phyloP scores from a whole-genome alignment of 768 basidiomycete genomes.

The Leccinum disarticulatum region DNA sequence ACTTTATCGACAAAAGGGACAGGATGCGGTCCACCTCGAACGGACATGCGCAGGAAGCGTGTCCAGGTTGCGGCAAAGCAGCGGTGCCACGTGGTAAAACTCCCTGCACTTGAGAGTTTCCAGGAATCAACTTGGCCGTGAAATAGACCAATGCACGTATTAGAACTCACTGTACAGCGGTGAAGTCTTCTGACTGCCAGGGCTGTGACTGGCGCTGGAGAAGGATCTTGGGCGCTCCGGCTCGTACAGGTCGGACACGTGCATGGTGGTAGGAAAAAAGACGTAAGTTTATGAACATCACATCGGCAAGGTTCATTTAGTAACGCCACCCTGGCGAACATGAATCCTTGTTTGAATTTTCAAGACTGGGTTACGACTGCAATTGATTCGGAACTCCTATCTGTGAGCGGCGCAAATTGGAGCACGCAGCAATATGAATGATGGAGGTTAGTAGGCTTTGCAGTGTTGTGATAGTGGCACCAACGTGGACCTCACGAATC shows the following conservation, averaged over 20 bases:
- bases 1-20: conserved; percentile 13
- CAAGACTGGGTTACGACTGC: no score
- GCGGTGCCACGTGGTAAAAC: conserved; percentile 15
- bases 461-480: neutral
- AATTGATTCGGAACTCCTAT: conserved; percentile 7
- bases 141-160: neutral
- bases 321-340: neutral
- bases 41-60: conserved; percentile 29
- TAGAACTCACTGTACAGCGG: neutral
- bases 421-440: neutral
- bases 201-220: neutral
- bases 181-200: neutral
- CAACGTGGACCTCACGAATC: neutral
- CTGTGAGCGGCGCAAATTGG: conserved; percentile 4
- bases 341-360: neutral
- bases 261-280: conserved; percentile 16
- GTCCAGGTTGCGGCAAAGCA: conserved; percentile 1
- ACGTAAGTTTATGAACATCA: conserved; percentile 2
- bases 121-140: neutral
- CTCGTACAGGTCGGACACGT: conserved; percentile 13
- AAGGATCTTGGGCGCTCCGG: neutral
- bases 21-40: conserved; percentile 18
- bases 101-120: neutral
- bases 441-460: conserved; percentile 10
- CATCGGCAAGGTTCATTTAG: neutral